These are phyloP conservation scores for Jackrogersella minutella DNA, from an alignment of 495 filamentous ascomycete species.

Conservation along the genomic window DNA sequence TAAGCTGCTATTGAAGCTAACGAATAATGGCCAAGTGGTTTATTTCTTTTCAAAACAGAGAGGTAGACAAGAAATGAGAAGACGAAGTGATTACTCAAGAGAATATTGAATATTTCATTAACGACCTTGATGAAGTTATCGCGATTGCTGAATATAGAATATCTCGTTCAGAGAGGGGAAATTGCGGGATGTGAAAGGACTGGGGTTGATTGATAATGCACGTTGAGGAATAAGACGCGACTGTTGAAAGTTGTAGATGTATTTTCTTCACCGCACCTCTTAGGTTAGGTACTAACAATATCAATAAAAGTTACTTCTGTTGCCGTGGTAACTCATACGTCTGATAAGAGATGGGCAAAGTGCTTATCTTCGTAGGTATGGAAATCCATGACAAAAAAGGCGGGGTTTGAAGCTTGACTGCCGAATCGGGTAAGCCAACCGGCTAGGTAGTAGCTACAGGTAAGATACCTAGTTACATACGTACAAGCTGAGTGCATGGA, in stretches of 20 bases:
- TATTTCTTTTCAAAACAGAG: background rate
- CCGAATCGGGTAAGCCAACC: conserved; percentile 14
- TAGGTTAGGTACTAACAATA: too few species aligned
- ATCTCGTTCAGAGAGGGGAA: background rate
- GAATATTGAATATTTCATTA: conserved; percentile 6
- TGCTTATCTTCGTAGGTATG: background rate
- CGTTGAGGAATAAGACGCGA: conserved; percentile 22
- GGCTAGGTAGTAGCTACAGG: too few species aligned
- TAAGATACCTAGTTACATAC: too few species aligned
- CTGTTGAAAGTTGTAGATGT: conserved; percentile 22
- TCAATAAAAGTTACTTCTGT: conserved; percentile 32
- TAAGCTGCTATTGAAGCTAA: conserved; percentile 34
- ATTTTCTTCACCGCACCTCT: too few species aligned
- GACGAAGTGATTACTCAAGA: background rate
- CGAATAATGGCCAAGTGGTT: conserved; percentile 7
- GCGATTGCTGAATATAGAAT: background rate
- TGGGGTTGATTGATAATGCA: conserved; percentile 2
- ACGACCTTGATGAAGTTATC: background rate
- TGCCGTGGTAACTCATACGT: conserved; percentile 20
- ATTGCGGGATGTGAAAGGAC: conserved; percentile 21
- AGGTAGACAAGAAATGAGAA: background rate
- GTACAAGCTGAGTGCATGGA: too few species aligned
- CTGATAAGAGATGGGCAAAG: background rate
- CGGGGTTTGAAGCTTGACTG: conserved; percentile 1
- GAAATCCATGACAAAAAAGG: background rate